Evolutionary conservation across 2,329 filamentous ascomycete genomes (phyloP), one percentile per base, ranked within the genome.

Genomic region (Phaeophleospora eucalypticola): DNA sequence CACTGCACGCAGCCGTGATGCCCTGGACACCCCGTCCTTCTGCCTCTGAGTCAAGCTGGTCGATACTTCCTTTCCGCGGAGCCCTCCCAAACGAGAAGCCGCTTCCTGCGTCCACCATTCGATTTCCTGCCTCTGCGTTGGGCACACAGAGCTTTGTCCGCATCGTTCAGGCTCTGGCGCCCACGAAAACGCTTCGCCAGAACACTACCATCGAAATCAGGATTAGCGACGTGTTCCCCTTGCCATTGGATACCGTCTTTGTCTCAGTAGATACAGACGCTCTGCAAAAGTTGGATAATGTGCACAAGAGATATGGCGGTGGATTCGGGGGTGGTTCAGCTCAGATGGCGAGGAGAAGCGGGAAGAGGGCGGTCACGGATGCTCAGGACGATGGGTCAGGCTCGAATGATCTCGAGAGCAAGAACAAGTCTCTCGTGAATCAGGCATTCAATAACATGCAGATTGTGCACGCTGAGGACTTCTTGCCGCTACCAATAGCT

Each of bases 241-340:
- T 97, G 19, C 78, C 83, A 2, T 72, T 97, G 19, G 88, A 96
- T 51, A 88, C 87, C 0, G 79, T 97, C 14, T 95, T 89, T 64
- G 87, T 97, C 48, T 89, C 81, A 41, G 75, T 96, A 4, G 89
- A 96, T 63, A 85, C 82, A 40, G 84, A 93, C 46, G 77, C 91
- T 4, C 79, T 93, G 34, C 82, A 83, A 55, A 83, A 87, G 60
- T 72, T 95, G 36, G 87, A 95, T 61, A 83, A 89, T 64, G 84
- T 89, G 38, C 87, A 95, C 64, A 86, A 81, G 41, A 89, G 81
- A 39, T 95, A 95, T 66, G 89, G 86, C 54, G 81, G 82, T 40
- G 80, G 81, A 2, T 81, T 80, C 43, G 62, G 46, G 14, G 53
- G 52, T 17, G 60, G 45, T 45, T 33, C 44, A 36, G 33, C 45